A percentile compares a stretch with the other conserved stretches of the same genome.
phyloP scores from a whole-genome alignment of 805 yeast species.

The Hanseniaspora hatyaiensis region DNA sequence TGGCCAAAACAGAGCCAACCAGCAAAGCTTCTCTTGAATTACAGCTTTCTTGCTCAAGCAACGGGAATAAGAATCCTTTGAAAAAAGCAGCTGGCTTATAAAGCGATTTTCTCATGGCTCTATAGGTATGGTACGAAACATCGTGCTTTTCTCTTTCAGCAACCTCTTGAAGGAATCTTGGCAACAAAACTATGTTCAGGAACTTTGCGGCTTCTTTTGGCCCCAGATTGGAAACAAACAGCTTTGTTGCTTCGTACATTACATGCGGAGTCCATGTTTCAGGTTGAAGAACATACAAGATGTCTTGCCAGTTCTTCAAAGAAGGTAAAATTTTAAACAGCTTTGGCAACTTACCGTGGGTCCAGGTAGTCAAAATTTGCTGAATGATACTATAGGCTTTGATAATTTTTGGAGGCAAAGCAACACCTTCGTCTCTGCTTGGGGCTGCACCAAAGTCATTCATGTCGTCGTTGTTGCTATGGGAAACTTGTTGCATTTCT shows the following conservation, averaged over 20 bases:
- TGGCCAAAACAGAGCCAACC: conserved; percentile 80
- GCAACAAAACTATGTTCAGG: conserved; percentile 54
- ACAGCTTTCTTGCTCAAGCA: conserved; percentile 70
- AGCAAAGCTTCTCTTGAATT: conserved; percentile 88
- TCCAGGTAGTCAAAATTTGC: conserved; percentile 70
- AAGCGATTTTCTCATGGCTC: conserved; percentile 81
- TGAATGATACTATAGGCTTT: conserved; percentile 91
- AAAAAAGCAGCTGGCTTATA: conserved; percentile 97
- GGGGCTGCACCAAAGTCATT: conserved; percentile 24
- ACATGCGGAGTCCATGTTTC: conserved; percentile 92
- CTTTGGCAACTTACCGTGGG: conserved; percentile 94
- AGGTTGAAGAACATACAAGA: conserved; percentile 84
- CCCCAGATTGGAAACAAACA: conserved; percentile 80
- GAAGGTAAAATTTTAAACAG: conserved; percentile 90
- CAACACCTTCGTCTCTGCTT: conserved; percentile 55
- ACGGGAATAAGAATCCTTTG: conserved; percentile 88
- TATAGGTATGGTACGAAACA: conserved; percentile 82
- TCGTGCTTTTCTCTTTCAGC: conserved; percentile 65
- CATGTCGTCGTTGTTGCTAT: conserved; percentile 22
- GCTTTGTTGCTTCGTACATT: conserved; percentile 83
- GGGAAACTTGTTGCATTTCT: conserved; percentile 31
- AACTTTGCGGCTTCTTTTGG: conserved; percentile 83
- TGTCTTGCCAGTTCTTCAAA: conserved; percentile 89
- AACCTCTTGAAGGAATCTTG: conserved; percentile 58
- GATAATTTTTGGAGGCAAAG: conserved; percentile 90